phyloP scores from a whole-genome alignment of 164 flowering plant genomes.

The Sextonia rubra region DNA sequence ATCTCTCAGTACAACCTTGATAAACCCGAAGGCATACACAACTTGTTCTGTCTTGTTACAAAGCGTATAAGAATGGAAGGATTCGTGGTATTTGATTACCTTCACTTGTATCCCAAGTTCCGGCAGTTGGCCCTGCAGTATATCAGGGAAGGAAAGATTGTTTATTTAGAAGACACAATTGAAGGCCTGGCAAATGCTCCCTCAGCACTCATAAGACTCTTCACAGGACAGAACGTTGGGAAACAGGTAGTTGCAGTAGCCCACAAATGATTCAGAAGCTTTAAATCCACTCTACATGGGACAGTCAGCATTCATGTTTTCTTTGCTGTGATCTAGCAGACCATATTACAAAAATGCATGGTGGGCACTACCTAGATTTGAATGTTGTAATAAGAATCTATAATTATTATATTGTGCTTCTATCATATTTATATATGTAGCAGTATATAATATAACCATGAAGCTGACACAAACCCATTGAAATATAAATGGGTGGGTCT shows the following conservation, averaged over 20 bases:
- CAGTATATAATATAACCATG: too few species aligned
- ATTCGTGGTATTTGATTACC: conserved; percentile 22
- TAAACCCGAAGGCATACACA: conserved; percentile 27
- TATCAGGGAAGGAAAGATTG: conserved; percentile 27
- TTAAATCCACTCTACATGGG: too few species aligned
- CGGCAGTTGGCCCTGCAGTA: conserved; percentile 21
- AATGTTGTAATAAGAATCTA: too few species aligned
- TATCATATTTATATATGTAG: too few species aligned
- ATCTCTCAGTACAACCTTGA: conserved; percentile 38
- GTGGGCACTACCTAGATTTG: too few species aligned
- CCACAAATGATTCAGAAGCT: conserved; percentile 7
- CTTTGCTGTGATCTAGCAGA: too few species aligned
- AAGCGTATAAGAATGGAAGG: conserved; percentile 34
- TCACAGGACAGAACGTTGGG: conserved; percentile 23
- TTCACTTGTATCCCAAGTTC: conserved; percentile 27
- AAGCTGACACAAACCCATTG: too few species aligned
- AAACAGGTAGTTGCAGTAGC: conserved; percentile 28
- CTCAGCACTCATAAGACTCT: conserved; percentile 23
- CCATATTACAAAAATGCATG: too few species aligned
- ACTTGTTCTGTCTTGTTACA: conserved; percentile 18
- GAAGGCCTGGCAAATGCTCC: conserved; percentile 32
- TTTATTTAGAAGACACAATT: conserved; percentile 24
- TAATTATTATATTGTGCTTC: too few species aligned
- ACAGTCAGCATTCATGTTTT: too few species aligned
- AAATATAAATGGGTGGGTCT: too few species aligned